Evolutionary conservation across 768 basidiomycete species (phyloP), one percentile per base, ranked within the genome.

Genomic region (Lentinula guzmanii): DNA sequence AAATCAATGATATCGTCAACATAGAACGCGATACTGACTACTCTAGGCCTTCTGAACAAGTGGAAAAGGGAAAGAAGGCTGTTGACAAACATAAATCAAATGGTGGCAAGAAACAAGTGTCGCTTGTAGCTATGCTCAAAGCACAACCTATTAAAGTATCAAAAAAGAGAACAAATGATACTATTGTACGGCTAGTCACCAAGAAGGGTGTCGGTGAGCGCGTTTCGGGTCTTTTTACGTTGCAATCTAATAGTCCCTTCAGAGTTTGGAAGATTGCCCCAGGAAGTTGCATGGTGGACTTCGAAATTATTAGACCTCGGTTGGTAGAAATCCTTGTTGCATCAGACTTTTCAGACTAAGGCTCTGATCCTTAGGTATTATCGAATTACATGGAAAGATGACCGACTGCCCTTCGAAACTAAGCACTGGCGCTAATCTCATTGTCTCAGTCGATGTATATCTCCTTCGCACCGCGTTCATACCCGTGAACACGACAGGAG

Each of bases 241-340:
- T 10, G 15, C 31, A 24, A 41, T 56, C 41, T 56, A 21, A 35
- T 31, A 52, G 57, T 28, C 24, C 61, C 52, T n/a, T 15, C 69
- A 90, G 91, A 93, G 67, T 89, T 95, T 65, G 92, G 90, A 9
- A 79, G 92, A 28, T 71, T 95, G 31, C 85, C 89, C 0, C 86
- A 85, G 60, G 85, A 89, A 41, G 76, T 82, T 28, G 83, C 89
- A 4, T 77, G 79, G 65, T 93, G 91, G 91, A 79, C 90, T 15
- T 84, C 88, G 18, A 86, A 81, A 63, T 74, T 94, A 2, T 74
- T 93, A 13, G 92, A 94, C 66, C 76, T 86, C 46, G 83, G 90
- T 89, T 63, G 46, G 75, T 64, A 43, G 7, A 21, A 18, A 16
- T 45, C 39, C 31, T 61, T 18, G 51, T 24, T 31, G 13, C 41